These are phyloP conservation scores for Rosa persica DNA, from an alignment of 306 rosid species.

Conservation along the genomic window DNA sequence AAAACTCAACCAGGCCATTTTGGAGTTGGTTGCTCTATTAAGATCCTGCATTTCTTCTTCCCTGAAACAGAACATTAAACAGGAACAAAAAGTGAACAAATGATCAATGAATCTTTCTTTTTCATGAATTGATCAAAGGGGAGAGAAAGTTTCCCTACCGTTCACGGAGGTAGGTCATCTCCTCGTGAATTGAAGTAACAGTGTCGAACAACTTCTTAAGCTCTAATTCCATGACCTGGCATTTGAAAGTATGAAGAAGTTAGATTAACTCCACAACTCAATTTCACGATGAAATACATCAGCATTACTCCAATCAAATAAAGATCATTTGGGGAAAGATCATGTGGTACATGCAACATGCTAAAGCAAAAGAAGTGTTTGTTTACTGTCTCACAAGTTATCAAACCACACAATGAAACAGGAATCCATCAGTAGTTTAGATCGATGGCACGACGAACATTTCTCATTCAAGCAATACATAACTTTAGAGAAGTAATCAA, in stretches of 20 bases:
- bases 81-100: not conserved
- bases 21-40: slow-evolving; percentile 58
- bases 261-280: not conserved
- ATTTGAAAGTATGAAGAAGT: slow-evolving; percentile 19
- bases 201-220: slow-evolving; percentile 68
- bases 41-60: slow-evolving; percentile 96
- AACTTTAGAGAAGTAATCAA: not conserved
- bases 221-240: slow-evolving; percentile 84
- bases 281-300: not conserved
- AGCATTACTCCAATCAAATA: not conserved
- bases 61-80: slow-evolving; percentile 37
- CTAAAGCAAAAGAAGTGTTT: not conserved
- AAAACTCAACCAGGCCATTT: slow-evolving; percentile 79
- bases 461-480: not conserved
- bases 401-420: too few relatives aligned
- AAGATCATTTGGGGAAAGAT: not conserved
- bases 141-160: slow-evolving; percentile 46
- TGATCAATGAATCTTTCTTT: not conserved
- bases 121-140: not conserved
- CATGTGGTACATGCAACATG: not conserved
- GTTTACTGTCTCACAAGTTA: not conserved
- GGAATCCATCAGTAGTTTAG: not conserved
- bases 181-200: slow-evolving; percentile 72
- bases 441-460: not conserved
- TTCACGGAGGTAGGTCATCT: slow-evolving; percentile 77